phyloP scores from a whole-genome alignment of 208 protist genomes.

The Trypanosoma brucei region DNA sequence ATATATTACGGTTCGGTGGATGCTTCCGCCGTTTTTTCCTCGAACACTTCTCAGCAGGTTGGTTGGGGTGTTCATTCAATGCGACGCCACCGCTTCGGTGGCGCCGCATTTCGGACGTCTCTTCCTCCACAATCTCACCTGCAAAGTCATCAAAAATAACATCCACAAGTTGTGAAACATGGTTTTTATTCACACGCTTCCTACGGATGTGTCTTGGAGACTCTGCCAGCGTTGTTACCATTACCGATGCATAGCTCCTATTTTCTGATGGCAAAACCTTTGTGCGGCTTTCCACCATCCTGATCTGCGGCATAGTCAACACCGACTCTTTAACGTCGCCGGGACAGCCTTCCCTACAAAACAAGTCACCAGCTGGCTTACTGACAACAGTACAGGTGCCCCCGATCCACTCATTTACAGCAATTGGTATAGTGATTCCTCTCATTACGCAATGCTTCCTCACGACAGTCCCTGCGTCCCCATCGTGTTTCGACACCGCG shows the following conservation, averaged over 20 bases:
- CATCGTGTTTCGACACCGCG: background rate
- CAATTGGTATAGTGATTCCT: too few species aligned
- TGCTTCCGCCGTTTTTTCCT: constrained; percentile 2
- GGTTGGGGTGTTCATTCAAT: background rate
- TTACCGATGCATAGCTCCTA: background rate
- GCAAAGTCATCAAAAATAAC: background rate
- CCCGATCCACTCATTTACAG: too few species aligned
- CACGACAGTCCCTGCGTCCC: too few species aligned
- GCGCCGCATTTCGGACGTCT: background rate
- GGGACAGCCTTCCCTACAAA: too few species aligned
- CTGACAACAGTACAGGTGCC: too few species aligned
- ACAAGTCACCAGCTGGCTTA: too few species aligned
- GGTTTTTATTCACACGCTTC: constrained; percentile 2
- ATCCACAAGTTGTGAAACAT: constrained; percentile 4
- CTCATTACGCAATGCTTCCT: too few species aligned
- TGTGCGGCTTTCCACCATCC: background rate
- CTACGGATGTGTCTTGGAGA: background rate
- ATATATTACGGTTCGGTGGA: constrained; percentile 7
- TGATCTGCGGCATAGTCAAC: background rate
- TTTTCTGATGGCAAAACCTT: background rate
- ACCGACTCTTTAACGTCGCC: background rate
- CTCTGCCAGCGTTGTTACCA: background rate
- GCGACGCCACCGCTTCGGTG: background rate
- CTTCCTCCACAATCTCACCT: constrained; percentile 18
- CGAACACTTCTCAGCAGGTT: background rate